Evolutionary conservation across 345 rosid genomes (phyloP).

Genomic region (Anastatica hierochuntica): DNA sequence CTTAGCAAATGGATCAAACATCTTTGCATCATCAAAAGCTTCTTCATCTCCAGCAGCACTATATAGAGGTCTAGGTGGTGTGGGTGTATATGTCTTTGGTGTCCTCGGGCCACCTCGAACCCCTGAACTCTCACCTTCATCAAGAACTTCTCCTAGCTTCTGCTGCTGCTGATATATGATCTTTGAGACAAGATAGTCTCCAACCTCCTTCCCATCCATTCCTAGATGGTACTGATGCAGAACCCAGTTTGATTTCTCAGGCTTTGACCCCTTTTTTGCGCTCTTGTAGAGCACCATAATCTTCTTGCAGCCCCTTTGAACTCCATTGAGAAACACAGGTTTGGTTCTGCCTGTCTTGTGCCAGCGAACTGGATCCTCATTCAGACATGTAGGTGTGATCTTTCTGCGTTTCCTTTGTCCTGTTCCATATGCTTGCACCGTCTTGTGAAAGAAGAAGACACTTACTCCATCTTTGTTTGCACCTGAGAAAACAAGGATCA

Average conservation of each 20-base stretch:
- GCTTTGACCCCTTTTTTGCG: conserved; percentile 58
- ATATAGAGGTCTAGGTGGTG: conserved; percentile 41
- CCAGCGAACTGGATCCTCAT: conserved; percentile 75
- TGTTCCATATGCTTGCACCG: conserved; percentile 73
- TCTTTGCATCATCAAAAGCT: conserved; percentile 13
- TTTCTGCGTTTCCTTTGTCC: conserved; percentile 91
- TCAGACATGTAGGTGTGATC: conserved; percentile 38
- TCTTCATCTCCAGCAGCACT: conserved; percentile 16
- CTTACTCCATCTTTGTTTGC: conserved; percentile 76
- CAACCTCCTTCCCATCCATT: conserved; percentile 54
- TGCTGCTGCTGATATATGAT: conserved; percentile 55
- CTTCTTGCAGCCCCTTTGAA: conserved; percentile 71
- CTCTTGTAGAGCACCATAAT: conserved; percentile 85
- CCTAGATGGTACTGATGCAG: conserved; percentile 93
- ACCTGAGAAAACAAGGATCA: conserved; percentile 36
- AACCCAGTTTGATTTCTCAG: conserved; percentile 76
- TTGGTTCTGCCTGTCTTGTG: conserved; percentile 95
- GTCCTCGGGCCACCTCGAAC: conserved; percentile 53
- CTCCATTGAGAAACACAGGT: conserved; percentile 46
- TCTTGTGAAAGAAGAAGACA: conserved; percentile 69
- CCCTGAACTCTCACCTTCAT: conserved; percentile 34
- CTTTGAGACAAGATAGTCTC: conserved; percentile 72
- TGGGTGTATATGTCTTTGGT: conserved; percentile 53
- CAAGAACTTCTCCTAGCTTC: conserved; percentile 40
- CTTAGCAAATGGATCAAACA: conserved; percentile 18